Percentiles rank a stretch among this genome's conserved stretches.
phyloP scores from a whole-genome alignment of 2,329 filamentous ascomycete species.

The Exophiala oligosperma region DNA sequence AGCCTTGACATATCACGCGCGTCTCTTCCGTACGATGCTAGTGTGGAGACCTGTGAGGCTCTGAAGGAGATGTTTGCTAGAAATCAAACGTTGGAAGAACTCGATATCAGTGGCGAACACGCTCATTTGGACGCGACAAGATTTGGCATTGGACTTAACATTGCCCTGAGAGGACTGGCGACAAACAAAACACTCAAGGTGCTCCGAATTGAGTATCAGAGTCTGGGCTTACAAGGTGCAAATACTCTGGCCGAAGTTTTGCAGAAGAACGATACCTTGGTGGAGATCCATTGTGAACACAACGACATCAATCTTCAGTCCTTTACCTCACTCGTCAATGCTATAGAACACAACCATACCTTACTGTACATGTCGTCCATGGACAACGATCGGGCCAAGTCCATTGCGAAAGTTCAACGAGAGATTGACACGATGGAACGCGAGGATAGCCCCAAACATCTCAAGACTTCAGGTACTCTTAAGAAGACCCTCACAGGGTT shows the following conservation, averaged over 20 bases:
- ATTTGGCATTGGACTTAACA: conserved; percentile 67
- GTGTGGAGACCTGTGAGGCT: conserved; percentile 64
- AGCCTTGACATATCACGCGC: conserved; percentile 70
- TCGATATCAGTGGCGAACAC: conserved; percentile 71
- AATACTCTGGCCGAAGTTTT: conserved; percentile 69
- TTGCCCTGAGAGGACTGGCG: conserved; percentile 64
- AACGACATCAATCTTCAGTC: conserved; percentile 66
- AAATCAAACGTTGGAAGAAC: conserved; percentile 64
- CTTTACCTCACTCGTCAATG: conserved; percentile 65
- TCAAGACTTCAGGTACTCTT: conserved; percentile 40
- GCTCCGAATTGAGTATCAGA: conserved; percentile 67
- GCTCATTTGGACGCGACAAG: conserved; percentile 69
- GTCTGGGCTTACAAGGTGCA: conserved; percentile 67
- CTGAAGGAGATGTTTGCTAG: conserved; percentile 65
- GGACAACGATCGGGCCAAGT: conserved; percentile 60
- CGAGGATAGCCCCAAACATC: conserved; percentile 36
- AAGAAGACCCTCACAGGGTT: conserved; percentile 46
- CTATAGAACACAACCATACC: conserved; percentile 64
- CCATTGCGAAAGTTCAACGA: conserved; percentile 60
- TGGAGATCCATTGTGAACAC: conserved; percentile 68
- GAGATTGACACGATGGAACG: conserved; percentile 53
- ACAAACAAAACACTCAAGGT: conserved; percentile 62
- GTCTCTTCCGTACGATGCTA: conserved; percentile 68
- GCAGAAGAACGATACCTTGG: conserved; percentile 61
- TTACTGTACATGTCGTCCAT: conserved; percentile 64